Base-by-base conservation (phyloP, 2,329 filamentous ascomycete species). In the Shiraia bambusicola region DNA sequence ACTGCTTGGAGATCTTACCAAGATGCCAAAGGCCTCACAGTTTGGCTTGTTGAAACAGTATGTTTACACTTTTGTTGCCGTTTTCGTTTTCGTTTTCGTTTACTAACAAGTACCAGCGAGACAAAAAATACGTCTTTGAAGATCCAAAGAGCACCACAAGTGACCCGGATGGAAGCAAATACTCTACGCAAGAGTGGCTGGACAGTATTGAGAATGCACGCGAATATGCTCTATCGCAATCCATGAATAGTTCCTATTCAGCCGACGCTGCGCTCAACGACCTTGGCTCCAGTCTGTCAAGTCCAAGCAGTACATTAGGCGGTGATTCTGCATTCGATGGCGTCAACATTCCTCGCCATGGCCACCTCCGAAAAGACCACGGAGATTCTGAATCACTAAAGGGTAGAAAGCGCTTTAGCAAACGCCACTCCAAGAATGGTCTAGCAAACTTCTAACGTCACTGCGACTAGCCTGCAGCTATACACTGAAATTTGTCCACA, bases 11-110 rank as follows among this genome's bases (percentile, higher is more conserved):
- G 81, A 64, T 89, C 79, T 37, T 88, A 87, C 55, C 80, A 84
- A 32, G 93, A 95, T 68, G 77, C 82, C n/a, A 96, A 95, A 69
- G 91, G 90, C 17, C 80, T 92, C 70, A 85, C 84, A 19, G 84
- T 87, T 45, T 97, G 90, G 88, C 86, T 86, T 69, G 85, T 97
- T 37, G 90, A 97, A 73, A 94, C 88, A 55, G 93, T 97, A 83
- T 77, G 90, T 79, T 42, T 31, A 34, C 15, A 15, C 28, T 26
- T 9, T 25, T 11, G 9, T 13, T 17, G 4, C 17, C 15, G 4
- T 1, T 13, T 11, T n/a, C n/a, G n/a, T 4, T 7, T 25, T 10
- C 7, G 4, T 1, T 6, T 22, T n/a, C n/a, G n/a, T n/a, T n/a
- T 31, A 34, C 42, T 56, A 37, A 48, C 40, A 24, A 32, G 11